Evolutionary conservation across 1,139 yeast species (phyloP).

Genomic region (Geotrichum carabidarum): DNA sequence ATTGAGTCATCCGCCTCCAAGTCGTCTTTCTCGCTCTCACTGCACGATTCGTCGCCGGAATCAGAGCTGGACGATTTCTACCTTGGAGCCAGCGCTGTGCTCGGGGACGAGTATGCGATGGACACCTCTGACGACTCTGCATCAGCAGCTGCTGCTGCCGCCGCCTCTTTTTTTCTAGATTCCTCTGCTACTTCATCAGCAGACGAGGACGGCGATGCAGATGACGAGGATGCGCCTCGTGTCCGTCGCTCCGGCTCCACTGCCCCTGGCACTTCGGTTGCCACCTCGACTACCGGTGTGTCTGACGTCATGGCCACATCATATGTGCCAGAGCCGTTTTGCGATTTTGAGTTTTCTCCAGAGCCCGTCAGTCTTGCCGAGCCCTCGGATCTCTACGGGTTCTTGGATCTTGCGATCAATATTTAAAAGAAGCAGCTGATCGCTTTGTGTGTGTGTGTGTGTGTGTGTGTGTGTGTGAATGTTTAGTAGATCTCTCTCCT

Average conservation of each 20-base stretch:
- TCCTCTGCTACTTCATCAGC: no score
- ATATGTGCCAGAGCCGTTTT: slow-evolving; percentile 8
- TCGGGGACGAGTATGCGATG: not conserved
- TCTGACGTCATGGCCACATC: not conserved
- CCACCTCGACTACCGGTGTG: not conserved
- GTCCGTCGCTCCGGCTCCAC: not conserved
- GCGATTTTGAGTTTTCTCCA: slow-evolving; percentile 9
- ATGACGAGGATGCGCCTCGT: not conserved
- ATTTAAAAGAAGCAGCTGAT: not conserved
- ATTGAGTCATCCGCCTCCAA: not conserved
- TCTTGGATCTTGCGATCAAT: slow-evolving; percentile 10
- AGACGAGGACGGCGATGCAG: not conserved
- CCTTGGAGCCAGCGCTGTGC: not conserved
- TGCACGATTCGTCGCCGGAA: not conserved
- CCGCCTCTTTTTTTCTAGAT: no score
- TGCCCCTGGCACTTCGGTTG: not conserved
- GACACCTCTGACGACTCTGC: not conserved
- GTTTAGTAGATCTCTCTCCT: no score
- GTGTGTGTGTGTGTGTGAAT: not conserved
- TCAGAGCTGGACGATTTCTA: not conserved
- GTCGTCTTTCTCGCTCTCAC: not conserved
- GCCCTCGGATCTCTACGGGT: slow-evolving; percentile 6
- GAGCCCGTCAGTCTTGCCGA: slow-evolving; percentile 3
- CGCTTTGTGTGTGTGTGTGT: not conserved
- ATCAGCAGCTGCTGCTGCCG: not conserved